Evolutionary conservation across 2,329 filamentous ascomycete species (phyloP).

Genomic region (Ambrosiella cleistominuta): DNA sequence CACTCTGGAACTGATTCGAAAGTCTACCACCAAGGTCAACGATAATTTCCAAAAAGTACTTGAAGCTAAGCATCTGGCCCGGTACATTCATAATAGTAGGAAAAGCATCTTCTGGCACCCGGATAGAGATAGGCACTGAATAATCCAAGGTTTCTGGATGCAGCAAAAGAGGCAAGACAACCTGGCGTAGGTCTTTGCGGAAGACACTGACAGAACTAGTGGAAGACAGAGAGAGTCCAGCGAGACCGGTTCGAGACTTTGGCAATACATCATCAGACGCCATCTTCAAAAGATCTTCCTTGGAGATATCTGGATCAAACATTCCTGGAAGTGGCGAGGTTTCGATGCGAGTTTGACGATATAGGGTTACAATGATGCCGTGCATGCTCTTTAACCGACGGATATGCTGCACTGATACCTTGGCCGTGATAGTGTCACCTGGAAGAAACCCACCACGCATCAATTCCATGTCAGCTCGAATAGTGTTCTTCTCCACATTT

Average conservation of each 20-base stretch:
- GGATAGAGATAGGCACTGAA: conserved; percentile 64
- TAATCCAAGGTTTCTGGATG: conserved; percentile 64
- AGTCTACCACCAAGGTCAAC: conserved; percentile 82
- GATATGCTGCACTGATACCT: conserved; percentile 69
- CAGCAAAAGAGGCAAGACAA: conserved; percentile 73
- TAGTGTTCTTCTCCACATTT: conserved; percentile 50
- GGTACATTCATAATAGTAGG: conserved; percentile 82
- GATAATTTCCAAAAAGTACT: conserved; percentile 83
- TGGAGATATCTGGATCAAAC: conserved; percentile 34
- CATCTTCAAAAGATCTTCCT: conserved; percentile 46
- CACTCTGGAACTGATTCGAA: conserved; percentile 50
- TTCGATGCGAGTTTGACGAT: conserved; percentile 80
- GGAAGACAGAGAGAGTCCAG: conserved; percentile 70
- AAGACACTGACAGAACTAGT: conserved; percentile 83
- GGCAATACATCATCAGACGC: conserved; percentile 76
- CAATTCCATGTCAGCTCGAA: conserved; percentile 72
- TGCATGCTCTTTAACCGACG: conserved; percentile 81
- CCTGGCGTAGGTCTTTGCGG: conserved; percentile 82
- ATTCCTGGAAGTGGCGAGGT: conserved; percentile 40
- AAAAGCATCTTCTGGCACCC: conserved; percentile 78
- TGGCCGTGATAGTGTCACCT: conserved; percentile 66
- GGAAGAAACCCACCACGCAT: conserved; percentile 68
- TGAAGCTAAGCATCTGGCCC: conserved; percentile 86
- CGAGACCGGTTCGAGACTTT: conserved; percentile 69
- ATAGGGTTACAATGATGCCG: conserved; percentile 82